Evolutionary conservation across 2,329 filamentous ascomycete species (phyloP).

Genomic region (Thermothelomyces thermophilus): DNA sequence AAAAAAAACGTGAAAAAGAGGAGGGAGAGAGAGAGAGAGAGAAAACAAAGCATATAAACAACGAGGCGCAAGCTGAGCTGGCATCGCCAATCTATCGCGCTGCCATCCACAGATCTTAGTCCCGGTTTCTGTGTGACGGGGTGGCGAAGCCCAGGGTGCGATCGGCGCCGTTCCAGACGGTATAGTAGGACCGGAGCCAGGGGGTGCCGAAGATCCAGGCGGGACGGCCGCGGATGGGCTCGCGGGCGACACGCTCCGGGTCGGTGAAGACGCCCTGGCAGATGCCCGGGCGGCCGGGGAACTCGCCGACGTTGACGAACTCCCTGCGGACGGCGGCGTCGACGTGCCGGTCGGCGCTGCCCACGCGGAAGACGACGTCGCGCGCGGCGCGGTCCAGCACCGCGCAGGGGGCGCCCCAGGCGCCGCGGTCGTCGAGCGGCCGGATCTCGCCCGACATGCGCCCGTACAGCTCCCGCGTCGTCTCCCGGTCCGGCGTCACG

Average conservation of each 20-base stretch:
- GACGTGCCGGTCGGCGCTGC: conserved; percentile 18
- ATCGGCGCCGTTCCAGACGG: conserved; percentile 30
- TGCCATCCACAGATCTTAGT: no score
- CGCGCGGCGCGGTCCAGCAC: conserved; percentile 25
- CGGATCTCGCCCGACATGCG: conserved; percentile 28
- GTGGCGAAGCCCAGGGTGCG: conserved; percentile 14
- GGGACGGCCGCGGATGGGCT: conserved; percentile 13
- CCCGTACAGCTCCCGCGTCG: conserved; percentile 28
- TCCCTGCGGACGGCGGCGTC: conserved; percentile 28
- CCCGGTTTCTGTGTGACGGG: not conserved
- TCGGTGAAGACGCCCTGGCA: conserved; percentile 31
- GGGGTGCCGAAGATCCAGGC: conserved; percentile 32
- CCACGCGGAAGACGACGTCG: conserved; percentile 29
- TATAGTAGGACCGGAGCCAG: conserved; percentile 32
- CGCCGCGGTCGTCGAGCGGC: conserved; percentile 27
- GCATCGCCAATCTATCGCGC: no score
- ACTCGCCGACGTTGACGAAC: conserved; percentile 32
- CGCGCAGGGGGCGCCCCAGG: conserved; percentile 32
- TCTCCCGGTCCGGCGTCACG: conserved; percentile 27
- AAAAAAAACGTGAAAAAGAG: no score
- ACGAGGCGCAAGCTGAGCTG: no score
- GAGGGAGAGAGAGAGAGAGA: no score
- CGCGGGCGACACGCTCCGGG: conserved; percentile 18
- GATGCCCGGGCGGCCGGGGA: conserved; percentile 24
- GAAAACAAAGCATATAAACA: not conserved